These are phyloP conservation scores for Chlamydomonas sphaeroides DNA, from an alignment of 139 green algal species.

Conservation along the genomic window DNA sequence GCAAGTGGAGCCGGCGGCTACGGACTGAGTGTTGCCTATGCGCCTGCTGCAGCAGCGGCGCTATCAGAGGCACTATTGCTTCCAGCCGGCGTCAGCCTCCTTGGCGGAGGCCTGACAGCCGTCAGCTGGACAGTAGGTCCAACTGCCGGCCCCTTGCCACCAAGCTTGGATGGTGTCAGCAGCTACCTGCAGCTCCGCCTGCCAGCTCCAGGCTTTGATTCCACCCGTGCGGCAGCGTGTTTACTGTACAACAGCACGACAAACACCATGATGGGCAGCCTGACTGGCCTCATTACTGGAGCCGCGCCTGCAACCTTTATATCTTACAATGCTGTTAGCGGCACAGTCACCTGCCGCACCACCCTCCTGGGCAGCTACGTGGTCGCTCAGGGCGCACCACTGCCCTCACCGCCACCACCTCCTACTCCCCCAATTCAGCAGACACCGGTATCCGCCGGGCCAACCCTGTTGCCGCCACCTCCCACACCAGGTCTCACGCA, in stretches of 20 bases:
- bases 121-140: not conserved
- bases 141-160: not conserved
- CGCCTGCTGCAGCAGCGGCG: no score
- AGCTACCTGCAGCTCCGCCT: conserved; percentile 6
- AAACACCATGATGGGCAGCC: not conserved
- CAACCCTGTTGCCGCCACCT: no score
- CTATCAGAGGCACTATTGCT: not conserved
- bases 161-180: not conserved
- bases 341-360: not conserved
- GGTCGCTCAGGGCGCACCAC: not conserved
- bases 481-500: no score
- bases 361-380: not conserved
- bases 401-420: not conserved
- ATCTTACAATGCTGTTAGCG: not conserved
- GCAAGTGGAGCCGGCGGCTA: no score
- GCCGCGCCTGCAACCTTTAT: not conserved
- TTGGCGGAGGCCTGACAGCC: not conserved
- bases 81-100: not conserved
- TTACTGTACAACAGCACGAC: not conserved
- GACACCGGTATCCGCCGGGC: no score
- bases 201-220: not conserved
- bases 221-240: not conserved
- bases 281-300: not conserved
- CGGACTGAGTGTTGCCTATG: no score
- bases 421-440: no score